phyloP scores from a whole-genome alignment of 768 basidiomycete genomes.

The Termitomyces sp. region DNA sequence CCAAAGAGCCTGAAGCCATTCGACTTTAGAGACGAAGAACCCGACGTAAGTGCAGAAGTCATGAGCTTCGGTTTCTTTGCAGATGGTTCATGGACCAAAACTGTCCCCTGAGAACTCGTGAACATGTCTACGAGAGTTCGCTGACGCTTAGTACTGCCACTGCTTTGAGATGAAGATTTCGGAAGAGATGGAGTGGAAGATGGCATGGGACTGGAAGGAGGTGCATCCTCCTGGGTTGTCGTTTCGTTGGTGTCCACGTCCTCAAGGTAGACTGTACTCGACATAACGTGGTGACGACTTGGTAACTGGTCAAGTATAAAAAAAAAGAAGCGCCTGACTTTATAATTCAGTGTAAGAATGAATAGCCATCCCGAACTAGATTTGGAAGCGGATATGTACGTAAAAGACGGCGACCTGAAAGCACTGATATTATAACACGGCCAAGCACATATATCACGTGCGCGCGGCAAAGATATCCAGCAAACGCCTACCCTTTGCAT shows the following conservation, averaged over 20 bases:
- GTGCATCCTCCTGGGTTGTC: slow-evolving; percentile 9
- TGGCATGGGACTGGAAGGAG: slow-evolving; percentile 2
- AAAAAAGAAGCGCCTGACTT: slow-evolving; percentile 10
- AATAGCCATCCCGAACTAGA: neutral
- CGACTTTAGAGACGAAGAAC: slow-evolving; percentile 14
- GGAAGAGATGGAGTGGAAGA: neutral
- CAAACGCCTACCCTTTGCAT: neutral
- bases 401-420: neutral
- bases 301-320: neutral
- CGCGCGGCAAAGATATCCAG: neutral
- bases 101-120: slow-evolving; percentile 22
- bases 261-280: slow-evolving; percentile 34
- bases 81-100: slow-evolving; percentile 19
- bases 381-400: neutral
- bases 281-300: slow-evolving; percentile 3
- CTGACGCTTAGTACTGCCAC: slow-evolving; percentile 43
- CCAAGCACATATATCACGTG: slow-evolving; percentile 12
- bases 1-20: slow-evolving; percentile 13
- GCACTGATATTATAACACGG: neutral
- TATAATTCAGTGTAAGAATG: slow-evolving; percentile 1
- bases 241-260: slow-evolving; percentile 29
- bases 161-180: slow-evolving; percentile 5
- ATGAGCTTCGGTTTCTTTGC: slow-evolving; percentile 46
- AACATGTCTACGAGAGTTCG: slow-evolving; percentile 66
- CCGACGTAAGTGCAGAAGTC: slow-evolving; percentile 17